These are phyloP conservation scores for Penicillium sp. DNA, from an alignment of 2,329 filamentous ascomycete species.

Conservation along the genomic window DNA sequence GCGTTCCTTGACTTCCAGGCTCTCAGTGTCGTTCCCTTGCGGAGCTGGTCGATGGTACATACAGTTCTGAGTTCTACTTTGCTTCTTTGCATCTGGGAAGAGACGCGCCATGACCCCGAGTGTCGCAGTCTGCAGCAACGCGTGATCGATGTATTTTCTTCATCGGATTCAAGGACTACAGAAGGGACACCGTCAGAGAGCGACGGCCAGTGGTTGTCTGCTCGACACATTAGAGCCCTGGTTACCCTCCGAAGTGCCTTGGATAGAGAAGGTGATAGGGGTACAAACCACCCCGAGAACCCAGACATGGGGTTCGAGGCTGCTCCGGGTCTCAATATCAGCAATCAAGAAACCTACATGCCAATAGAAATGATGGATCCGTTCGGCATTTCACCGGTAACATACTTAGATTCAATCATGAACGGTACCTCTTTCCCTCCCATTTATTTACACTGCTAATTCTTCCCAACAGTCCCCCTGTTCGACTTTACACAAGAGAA, in stretches of 20 bases:
- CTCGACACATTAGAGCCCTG: slow-evolving; percentile 30
- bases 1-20: slow-evolving; percentile 35
- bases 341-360: slow-evolving; percentile 11
- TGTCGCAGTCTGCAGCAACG: slow-evolving; percentile 30
- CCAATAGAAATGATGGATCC: slow-evolving; percentile 10
- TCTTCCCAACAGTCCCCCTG: slow-evolving; percentile 17
- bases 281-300: neutral
- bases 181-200: slow-evolving; percentile 19
- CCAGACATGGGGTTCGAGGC: neutral
- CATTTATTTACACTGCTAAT: neutral
- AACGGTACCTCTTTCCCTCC: slow-evolving; percentile 19
- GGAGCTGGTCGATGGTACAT: slow-evolving; percentile 38
- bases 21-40: slow-evolving; percentile 30
- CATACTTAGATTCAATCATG: slow-evolving; percentile 33
- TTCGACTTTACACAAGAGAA: slow-evolving; percentile 24
- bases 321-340: neutral
- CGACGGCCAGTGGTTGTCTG: slow-evolving; percentile 29
- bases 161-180: slow-evolving; percentile 9
- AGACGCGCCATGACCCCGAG: slow-evolving; percentile 34
- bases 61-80: slow-evolving; percentile 35
- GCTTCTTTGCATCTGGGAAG: slow-evolving; percentile 36
- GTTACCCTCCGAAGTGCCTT: slow-evolving; percentile 23
- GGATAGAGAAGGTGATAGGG: slow-evolving; percentile 11
- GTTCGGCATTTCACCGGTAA: slow-evolving; percentile 25
- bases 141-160: slow-evolving; percentile 33